phyloP scores from a whole-genome alignment of 2,329 filamentous ascomycete species.

The Proliferodiscus dingleyae region DNA sequence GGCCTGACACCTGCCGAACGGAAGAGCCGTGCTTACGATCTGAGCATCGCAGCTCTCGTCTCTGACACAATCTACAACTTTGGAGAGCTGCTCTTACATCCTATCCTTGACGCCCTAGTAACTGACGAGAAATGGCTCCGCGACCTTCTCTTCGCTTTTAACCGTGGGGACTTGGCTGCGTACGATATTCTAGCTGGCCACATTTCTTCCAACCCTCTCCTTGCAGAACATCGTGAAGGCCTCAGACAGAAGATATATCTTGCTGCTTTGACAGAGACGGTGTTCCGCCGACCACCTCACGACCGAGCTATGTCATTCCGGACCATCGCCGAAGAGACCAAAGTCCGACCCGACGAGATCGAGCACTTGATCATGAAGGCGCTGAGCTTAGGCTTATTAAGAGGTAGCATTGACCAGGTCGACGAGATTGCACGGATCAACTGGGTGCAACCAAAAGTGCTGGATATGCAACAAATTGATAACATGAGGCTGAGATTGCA shows the following conservation, averaged over 20 bases:
- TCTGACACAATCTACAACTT: constrained; percentile 99
- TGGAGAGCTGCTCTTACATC: constrained; percentile 94
- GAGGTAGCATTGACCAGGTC: constrained; percentile 94
- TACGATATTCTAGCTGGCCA: constrained; percentile 81
- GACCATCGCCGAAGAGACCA: constrained; percentile 86
- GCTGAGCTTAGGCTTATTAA: constrained; percentile 83
- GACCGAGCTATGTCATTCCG: constrained; percentile 90
- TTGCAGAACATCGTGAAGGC: constrained; percentile 75
- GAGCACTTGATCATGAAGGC: constrained; percentile 99
- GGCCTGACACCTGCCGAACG: constrained; percentile 71
- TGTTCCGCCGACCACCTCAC: constrained; percentile 92
- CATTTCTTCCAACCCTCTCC: constrained; percentile 72
- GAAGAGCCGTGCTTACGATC: constrained; percentile 80
- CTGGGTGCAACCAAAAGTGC: constrained; percentile 97
- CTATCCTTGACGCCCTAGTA: constrained; percentile 83
- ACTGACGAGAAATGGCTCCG: constrained; percentile 82
- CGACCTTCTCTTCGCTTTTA: constrained; percentile 95
- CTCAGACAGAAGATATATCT: constrained; percentile 97
- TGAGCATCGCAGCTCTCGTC: constrained; percentile 86
- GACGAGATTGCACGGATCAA: constrained; percentile 91
- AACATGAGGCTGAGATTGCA: constrained; percentile 82
- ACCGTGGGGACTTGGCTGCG: constrained; percentile 83
- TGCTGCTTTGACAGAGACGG: constrained; percentile 89
- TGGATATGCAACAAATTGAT: constrained; percentile 92
- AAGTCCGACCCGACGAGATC: constrained; percentile 85